Evolutionary conservation across 2,329 filamentous ascomycete species (phyloP).

Genomic region (Ceratocystis ficicola): DNA sequence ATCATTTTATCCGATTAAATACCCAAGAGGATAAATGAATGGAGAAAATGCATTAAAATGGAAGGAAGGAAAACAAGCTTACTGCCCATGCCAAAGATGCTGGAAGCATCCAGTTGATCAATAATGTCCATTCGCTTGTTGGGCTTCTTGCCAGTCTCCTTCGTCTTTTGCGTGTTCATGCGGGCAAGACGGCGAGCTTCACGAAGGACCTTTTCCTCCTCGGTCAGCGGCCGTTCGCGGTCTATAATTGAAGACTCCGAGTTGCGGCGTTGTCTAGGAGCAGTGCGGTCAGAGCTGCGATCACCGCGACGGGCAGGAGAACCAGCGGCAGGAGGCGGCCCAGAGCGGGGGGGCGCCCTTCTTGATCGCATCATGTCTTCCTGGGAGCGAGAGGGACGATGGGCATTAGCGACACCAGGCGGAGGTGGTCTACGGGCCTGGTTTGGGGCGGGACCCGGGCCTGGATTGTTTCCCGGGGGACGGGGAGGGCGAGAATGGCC

Average conservation of each 20-base stretch:
- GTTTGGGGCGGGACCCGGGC: constrained; percentile 18
- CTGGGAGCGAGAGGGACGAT: constrained; percentile 48
- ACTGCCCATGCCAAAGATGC: constrained; percentile 88
- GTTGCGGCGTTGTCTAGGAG: constrained; percentile 51
- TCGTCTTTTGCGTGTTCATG: constrained; percentile 32
- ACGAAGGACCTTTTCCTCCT: constrained; percentile 44
- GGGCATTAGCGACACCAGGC: constrained; percentile 54
- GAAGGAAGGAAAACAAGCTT: constrained; percentile 33
- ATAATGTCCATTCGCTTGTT: constrained; percentile 67
- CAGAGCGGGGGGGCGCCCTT: constrained; percentile 41
- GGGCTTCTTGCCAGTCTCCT: constrained; percentile 37
- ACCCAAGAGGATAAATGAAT: background rate
- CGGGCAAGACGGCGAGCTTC: constrained; percentile 42
- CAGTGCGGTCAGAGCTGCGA: constrained; percentile 30
- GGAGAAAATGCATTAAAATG: background rate
- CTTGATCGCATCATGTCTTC: constrained; percentile 31
- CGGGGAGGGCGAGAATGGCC: constrained; percentile 21
- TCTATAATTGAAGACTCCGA: constrained; percentile 66
- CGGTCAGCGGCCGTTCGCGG: constrained; percentile 45
- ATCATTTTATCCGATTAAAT: too few relatives aligned
- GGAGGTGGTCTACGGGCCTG: constrained; percentile 33
- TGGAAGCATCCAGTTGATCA: constrained; percentile 90
- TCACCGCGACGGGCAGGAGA: constrained; percentile 41
- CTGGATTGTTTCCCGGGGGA: constrained; percentile 19
- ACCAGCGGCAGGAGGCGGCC: constrained; percentile 60